Conservation (phyloP, 1,139 yeast genomes). For the Saccharomycopsis phalli region DNA sequence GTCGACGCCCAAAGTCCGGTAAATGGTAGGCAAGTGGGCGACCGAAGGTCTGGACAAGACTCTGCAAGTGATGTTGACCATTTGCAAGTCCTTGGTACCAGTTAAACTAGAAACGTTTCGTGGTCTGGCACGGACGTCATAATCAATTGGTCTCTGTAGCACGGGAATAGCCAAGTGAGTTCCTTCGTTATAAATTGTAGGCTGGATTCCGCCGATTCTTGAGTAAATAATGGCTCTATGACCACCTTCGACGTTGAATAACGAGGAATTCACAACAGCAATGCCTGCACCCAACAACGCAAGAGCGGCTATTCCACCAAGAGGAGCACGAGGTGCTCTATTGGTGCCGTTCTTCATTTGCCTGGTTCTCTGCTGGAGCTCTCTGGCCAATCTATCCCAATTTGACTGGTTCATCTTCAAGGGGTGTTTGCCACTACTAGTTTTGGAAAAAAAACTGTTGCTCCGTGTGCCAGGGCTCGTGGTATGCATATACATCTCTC, state of each 20-base stretch:
- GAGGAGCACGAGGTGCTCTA: constrained; percentile 31
- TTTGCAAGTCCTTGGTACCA: constrained; percentile 96
- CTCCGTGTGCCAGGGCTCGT: no score
- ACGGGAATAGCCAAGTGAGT: constrained; percentile 93
- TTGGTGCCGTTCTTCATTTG: constrained; percentile 37
- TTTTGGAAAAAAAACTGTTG: no score
- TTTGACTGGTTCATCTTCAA: constrained; percentile 31
- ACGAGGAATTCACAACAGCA: constrained; percentile 58
- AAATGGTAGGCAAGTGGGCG: constrained; percentile 68
- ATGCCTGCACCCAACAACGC: constrained; percentile 67
- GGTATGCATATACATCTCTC: no score
- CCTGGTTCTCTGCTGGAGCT: constrained; percentile 57
- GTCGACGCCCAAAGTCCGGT: constrained; percentile 85
- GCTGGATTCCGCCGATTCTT: constrained; percentile 77
- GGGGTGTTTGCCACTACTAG: no score
- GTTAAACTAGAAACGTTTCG: constrained; percentile 95
- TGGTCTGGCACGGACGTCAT: constrained; percentile 96
- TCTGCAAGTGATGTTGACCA: constrained; percentile 98
- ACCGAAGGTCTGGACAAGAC: constrained; percentile 88
- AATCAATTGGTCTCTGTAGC: constrained; percentile 87
- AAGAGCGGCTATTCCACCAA: constrained; percentile 75
- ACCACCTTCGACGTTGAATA: constrained; percentile 98
- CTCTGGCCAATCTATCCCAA: constrained; percentile 62
- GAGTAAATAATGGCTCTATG: constrained; percentile 94
- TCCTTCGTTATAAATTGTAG: constrained; percentile 86